These are phyloP conservation scores for Penicillium macrosclerotiorum DNA, from an alignment of 495 filamentous ascomycete genomes.

Conservation along the genomic window DNA sequence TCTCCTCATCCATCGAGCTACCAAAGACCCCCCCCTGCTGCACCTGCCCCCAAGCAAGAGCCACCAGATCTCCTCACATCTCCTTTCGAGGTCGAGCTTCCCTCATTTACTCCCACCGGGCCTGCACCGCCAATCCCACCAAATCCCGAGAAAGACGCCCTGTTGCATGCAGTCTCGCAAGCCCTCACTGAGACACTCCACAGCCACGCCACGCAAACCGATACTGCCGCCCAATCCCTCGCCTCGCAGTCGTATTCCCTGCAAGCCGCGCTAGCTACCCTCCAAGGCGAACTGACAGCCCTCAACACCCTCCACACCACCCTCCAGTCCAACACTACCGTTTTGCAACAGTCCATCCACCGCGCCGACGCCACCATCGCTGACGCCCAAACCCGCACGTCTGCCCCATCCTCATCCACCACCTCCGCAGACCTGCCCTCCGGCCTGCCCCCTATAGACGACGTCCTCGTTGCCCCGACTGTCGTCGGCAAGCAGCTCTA, in stretches of 20 bases:
- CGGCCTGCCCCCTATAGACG: conserved; percentile 72
- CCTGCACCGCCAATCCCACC: conserved; percentile 85
- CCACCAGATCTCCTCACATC: conserved; percentile 71
- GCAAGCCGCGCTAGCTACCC: conserved; percentile 56
- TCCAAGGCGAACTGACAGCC: conserved; percentile 69
- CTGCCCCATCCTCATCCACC: conserved; percentile 16
- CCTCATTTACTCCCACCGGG: conserved; percentile 51
- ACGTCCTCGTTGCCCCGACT: conserved; percentile 88
- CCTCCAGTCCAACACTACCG: conserved; percentile 71
- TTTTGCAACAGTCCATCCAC: conserved; percentile 71
- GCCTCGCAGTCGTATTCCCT: conserved; percentile 78
- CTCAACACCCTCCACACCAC: conserved; percentile 66
- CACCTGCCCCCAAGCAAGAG: conserved; percentile 38
- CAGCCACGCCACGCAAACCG: conserved; percentile 60
- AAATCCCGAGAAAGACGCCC: conserved; percentile 92
- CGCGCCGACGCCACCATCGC: conserved; percentile 79
- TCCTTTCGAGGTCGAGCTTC: conserved; percentile 64
- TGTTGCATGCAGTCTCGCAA: conserved; percentile 73
- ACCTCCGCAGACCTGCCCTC: conserved; percentile 16
- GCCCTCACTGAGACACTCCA: conserved; percentile 65
- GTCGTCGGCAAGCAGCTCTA: conserved; percentile 93
- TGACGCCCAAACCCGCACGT: conserved; percentile 48
- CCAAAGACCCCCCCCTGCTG: conserved; percentile 20
- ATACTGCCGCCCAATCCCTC: conserved; percentile 69
- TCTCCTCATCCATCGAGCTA: conserved; percentile 20